Evolutionary conservation across 2,329 filamentous ascomycete genomes (phyloP).

Genomic region (Pseudopyricularia javanii): DNA sequence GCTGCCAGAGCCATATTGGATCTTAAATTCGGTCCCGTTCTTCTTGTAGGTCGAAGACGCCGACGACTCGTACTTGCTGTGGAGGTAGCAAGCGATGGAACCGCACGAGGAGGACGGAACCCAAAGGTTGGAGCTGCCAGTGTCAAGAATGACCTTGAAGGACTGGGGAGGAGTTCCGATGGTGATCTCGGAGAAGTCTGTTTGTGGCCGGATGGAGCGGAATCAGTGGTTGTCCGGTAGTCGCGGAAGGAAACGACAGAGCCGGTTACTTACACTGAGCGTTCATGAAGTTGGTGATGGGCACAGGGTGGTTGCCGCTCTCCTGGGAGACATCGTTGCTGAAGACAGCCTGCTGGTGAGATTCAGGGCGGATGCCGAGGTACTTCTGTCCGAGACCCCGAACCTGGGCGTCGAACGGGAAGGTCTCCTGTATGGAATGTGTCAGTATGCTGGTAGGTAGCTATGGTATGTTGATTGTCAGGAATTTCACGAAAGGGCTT

Average conservation of each 20-base stretch:
- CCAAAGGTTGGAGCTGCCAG: conserved; percentile 98
- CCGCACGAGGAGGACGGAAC: conserved; percentile 82
- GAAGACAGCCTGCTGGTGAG: conserved; percentile 67
- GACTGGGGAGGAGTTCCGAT: conserved; percentile 84
- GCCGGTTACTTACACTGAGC: conserved; percentile 68
- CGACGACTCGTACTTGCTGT: conserved; percentile 90
- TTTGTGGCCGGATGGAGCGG: neutral
- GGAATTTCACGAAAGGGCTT: neutral
- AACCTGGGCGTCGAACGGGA: conserved; percentile 71
- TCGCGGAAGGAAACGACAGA: neutral
- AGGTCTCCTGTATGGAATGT: conserved; percentile 44
- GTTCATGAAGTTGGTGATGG: conserved; percentile 95
- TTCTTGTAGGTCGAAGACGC: conserved; percentile 83
- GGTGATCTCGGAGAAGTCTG: conserved; percentile 94
- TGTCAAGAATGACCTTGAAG: conserved; percentile 98
- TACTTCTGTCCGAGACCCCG: conserved; percentile 89
- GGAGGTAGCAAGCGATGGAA: conserved; percentile 96
- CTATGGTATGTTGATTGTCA: neutral
- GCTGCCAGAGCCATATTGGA: conserved; percentile 89
- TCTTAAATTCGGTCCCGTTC: conserved; percentile 88
- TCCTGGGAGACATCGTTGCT: conserved; percentile 56
- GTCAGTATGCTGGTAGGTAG: conserved; percentile 3
- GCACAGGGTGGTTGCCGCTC: conserved; percentile 64
- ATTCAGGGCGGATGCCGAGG: conserved; percentile 66
- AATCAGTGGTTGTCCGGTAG: neutral